These are phyloP conservation scores for Panaeolus papilionaceus DNA, from an alignment of 768 basidiomycete species.

Conservation along the genomic window DNA sequence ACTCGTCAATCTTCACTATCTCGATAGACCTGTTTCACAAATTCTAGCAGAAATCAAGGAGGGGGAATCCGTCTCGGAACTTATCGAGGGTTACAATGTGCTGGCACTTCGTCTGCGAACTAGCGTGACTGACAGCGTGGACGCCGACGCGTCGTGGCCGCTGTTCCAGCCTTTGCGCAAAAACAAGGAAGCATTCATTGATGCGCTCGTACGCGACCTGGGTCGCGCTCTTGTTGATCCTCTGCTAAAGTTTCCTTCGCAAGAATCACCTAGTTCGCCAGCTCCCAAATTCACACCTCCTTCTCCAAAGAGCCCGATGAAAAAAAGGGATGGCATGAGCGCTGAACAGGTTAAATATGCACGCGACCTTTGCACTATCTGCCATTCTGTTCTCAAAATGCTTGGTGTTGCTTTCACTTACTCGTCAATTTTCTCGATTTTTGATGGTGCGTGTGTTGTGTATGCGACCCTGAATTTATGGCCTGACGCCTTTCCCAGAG, in stretches of 20 bases:
- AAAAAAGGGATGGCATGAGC: constrained; percentile 72
- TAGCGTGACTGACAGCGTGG: constrained; percentile 47
- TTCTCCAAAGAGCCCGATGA: constrained; percentile 74
- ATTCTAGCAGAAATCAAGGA: constrained; percentile 52
- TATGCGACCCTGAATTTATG: constrained; percentile 21
- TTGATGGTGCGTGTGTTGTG: constrained; percentile 56
- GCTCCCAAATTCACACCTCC: constrained; percentile 50
- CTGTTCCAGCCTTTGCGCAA: constrained; percentile 74
- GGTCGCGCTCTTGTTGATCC: constrained; percentile 71
- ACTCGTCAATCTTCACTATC: constrained; percentile 65
- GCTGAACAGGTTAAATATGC: constrained; percentile 82
- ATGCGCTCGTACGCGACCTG: constrained; percentile 72
- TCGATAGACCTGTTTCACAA: constrained; percentile 65
- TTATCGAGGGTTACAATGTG: constrained; percentile 78
- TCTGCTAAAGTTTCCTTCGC: constrained; percentile 27
- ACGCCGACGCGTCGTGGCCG: constrained; percentile 70
- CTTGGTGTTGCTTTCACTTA: constrained; percentile 65
- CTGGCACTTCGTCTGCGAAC: constrained; percentile 70
- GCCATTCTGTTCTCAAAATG: constrained; percentile 72
- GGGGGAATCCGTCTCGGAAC: constrained; percentile 45
- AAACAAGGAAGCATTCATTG: constrained; percentile 55
- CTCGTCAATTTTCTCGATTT: constrained; percentile 63
- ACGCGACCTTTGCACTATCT: constrained; percentile 77
- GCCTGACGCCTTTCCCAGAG: constrained; percentile 44
- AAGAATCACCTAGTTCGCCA: constrained; percentile 33